These are phyloP conservation scores for Malus hybrid DNA, from an alignment of 331 rosid species.

Conservation along the genomic window DNA sequence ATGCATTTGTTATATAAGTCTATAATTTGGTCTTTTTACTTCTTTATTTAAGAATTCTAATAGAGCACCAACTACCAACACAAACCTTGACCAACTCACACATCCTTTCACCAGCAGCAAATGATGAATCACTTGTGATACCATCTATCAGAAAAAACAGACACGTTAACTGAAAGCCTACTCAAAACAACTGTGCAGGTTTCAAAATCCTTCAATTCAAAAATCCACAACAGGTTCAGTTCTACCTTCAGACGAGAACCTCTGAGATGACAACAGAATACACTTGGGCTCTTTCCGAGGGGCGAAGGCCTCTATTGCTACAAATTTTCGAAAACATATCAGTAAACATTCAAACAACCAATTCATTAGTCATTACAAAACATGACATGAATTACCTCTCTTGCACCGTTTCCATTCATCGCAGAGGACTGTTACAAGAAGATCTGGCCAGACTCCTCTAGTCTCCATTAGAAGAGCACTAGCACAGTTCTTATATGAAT, in stretches of 20 bases:
- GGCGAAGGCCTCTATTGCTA: slow-evolving; percentile 76
- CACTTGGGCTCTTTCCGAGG: slow-evolving; percentile 62
- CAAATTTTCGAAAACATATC: slow-evolving; percentile 17
- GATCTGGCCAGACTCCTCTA: slow-evolving; percentile 72
- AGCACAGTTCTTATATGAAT: slow-evolving; percentile 48
- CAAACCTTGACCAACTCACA: slow-evolving; percentile 72
- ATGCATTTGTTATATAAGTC: background rate
- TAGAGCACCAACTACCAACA: slow-evolving; percentile 11
- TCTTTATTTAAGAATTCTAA: background rate
- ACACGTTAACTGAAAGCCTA: background rate
- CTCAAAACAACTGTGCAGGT: background rate
- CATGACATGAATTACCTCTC: slow-evolving; percentile 43
- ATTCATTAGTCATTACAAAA: slow-evolving; percentile 3
- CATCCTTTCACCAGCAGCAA: slow-evolving; percentile 75
- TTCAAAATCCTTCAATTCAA: slow-evolving; percentile 4
- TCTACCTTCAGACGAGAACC: slow-evolving; percentile 41
- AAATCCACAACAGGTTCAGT: background rate
- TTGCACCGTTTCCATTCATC: slow-evolving; percentile 85
- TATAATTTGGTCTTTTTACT: background rate
- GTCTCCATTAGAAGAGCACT: slow-evolving; percentile 51
- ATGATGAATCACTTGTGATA: slow-evolving; percentile 53
- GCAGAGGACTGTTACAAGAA: slow-evolving; percentile 49
- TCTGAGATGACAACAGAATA: slow-evolving; percentile 44
- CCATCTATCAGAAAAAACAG: slow-evolving; percentile 30
- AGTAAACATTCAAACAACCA: slow-evolving; percentile 6